Evolutionary conservation across 306 rosid species (phyloP), one percentile per base, ranked within the genome.

Genomic region (Pyrus bretschneideri): DNA sequence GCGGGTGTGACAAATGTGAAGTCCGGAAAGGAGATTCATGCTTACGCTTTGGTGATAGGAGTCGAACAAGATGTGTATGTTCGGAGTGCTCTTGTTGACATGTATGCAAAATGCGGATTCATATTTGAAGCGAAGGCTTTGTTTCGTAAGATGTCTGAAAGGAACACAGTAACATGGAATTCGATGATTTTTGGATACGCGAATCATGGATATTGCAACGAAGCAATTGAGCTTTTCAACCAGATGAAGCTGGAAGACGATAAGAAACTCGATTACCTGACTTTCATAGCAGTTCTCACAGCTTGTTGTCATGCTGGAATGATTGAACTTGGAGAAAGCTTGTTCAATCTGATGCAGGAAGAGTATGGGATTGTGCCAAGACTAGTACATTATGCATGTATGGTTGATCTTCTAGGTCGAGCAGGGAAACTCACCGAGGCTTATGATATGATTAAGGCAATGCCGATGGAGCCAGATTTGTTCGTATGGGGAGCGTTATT

Each of bases 401-500:
- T 91, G 89, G 97, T 91, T 14, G 93, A 91, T 81, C 92, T 93
- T 73, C 83, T 89, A 0, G 93, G 98, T 55, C 86, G 96, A 69
- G 93, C 90, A 0, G 97, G 93, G 61, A 79, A 87, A 77, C 82
- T 91, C 13, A 72, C 71, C 1, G 85, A 87, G 77, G 97, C 96
- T 13, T 85, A 87, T 80, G 77, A 83, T 27, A 76, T 85, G 85
- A 88, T 91, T 27, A 85, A 83, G 84, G 69, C 85, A 21, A 90
- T 91, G 98, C 98, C 93, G 3, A 72, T 86, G 67, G 69, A 91
- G 76, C 88, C 98, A 5, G 98, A 93, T 85, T 75, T 91, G 74
- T 93, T 87, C 77, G 97, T 91, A 12, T 93, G 98, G 98, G 98
- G 98, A 78, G 94, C 98, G 69, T 76, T 93, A 21, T 75, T 91